Percentiles rank a stretch among this genome's conserved stretches.
Conservation (phyloP, 352 stramenopile genomes). For the Elongisporangium undulatum region DNA sequence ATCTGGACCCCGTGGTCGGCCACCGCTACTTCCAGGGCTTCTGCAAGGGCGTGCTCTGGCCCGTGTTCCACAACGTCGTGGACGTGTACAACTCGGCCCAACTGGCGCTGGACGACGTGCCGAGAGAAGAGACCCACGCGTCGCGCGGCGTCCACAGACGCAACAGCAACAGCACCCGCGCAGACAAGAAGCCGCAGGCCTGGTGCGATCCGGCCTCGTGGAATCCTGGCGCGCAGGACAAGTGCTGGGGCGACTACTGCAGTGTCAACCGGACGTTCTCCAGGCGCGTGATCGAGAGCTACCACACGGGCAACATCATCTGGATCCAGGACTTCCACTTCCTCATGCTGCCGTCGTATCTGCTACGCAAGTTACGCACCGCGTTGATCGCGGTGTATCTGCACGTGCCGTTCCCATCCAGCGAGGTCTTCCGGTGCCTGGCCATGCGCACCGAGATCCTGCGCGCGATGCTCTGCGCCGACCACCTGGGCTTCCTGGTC, state of each 20-base stretch:
- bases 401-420: constrained; percentile 97
- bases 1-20: constrained; percentile 85
- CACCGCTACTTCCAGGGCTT: constrained; percentile 91
- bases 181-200: constrained; percentile 11
- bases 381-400: constrained; percentile 97
- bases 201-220: constrained; percentile 71
- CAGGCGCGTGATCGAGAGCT: constrained; percentile 60
- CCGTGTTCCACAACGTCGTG: constrained; percentile 96
- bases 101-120: constrained; percentile 47
- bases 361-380: constrained; percentile 88
- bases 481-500: constrained; percentile 92
- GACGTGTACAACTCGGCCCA: constrained; percentile 92
- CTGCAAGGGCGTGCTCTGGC: constrained; percentile 98
- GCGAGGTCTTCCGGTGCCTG: constrained; percentile 97
- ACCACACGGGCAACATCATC: constrained; percentile 85
- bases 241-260: constrained; percentile 78
- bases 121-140: not conserved
- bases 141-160: not conserved
- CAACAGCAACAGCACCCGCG: constrained; percentile 7
- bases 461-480: constrained; percentile 85
- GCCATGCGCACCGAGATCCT: constrained; percentile 88
- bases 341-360: constrained; percentile 95
- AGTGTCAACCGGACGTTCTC: constrained; percentile 67
- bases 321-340: constrained; percentile 99
- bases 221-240: constrained; percentile 73